Percentiles rank a stretch among this genome's conserved stretches.
Conservation (phyloP, 192 early-diverging fungal genomes). For the Rhizoclosmatium globosum region DNA sequence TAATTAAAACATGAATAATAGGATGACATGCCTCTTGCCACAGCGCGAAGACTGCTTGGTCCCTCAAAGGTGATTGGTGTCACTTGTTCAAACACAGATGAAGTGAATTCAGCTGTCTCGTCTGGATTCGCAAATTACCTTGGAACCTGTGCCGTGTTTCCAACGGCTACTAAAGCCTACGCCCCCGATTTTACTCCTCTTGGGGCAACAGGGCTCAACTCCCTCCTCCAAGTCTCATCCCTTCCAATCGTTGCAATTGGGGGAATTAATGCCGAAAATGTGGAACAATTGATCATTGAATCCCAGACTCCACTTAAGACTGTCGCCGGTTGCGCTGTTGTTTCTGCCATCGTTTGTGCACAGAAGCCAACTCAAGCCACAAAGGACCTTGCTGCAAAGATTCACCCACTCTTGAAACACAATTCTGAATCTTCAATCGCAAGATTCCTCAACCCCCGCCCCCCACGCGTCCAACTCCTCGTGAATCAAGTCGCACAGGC, state of each 20-base stretch:
- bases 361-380: slow-evolving; percentile 62
- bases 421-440: neutral
- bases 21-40: slow-evolving; percentile 77
- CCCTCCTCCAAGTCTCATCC: neutral
- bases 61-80: slow-evolving; percentile 84
- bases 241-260: slow-evolving; percentile 81
- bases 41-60: slow-evolving; percentile 76
- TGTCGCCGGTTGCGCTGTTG: slow-evolving; percentile 78
- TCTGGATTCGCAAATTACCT: slow-evolving; percentile 80
- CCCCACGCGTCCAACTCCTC: slow-evolving; percentile 22
- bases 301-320: slow-evolving; percentile 36
- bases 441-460: neutral
- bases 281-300: slow-evolving; percentile 58
- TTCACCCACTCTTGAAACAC: neutral
- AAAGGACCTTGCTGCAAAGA: slow-evolving; percentile 14
- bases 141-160: slow-evolving; percentile 79
- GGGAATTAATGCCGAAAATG: slow-evolving; percentile 76
- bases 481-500: slow-evolving; percentile 52
- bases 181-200: slow-evolving; percentile 1
- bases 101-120: slow-evolving; percentile 71
- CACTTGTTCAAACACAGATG: slow-evolving; percentile 65
- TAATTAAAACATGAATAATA: neutral
- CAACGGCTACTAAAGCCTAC: slow-evolving; percentile 50
- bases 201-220: neutral
- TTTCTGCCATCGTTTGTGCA: slow-evolving; percentile 81